phyloP scores from a whole-genome alignment of 2,329 filamentous ascomycete genomes.

The Ophiostoma quercus region DNA sequence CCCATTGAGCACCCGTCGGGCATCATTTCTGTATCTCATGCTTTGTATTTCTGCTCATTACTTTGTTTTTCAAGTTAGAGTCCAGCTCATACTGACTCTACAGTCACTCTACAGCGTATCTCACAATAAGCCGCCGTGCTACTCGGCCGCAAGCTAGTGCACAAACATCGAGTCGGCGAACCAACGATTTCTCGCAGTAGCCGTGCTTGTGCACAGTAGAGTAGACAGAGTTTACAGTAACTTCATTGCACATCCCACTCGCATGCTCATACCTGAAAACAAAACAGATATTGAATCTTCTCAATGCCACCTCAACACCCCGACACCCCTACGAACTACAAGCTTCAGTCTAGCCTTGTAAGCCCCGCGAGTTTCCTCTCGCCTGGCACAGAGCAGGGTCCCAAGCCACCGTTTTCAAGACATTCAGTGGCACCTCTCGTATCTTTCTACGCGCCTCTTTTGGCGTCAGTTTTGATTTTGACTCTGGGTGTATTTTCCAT shows the following conservation, averaged over 20 bases:
- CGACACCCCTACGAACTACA: background rate
- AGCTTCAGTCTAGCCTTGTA: slow-evolving; percentile 3
- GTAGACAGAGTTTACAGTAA: background rate
- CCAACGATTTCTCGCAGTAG: background rate
- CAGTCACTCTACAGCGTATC: background rate
- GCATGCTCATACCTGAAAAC: background rate
- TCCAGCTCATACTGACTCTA: background rate
- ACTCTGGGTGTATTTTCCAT: no score
- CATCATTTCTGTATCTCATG: background rate
- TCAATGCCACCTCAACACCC: background rate
- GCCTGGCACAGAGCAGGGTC: slow-evolving; percentile 6
- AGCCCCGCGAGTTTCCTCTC: slow-evolving; percentile 11
- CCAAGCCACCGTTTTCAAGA: background rate
- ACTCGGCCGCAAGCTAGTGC: slow-evolving; percentile 10
- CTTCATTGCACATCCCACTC: background rate
- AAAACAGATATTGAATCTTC: background rate
- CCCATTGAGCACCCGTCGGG: background rate
- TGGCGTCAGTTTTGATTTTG: background rate
- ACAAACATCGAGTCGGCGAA: background rate
- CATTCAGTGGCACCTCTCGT: slow-evolving; percentile 1
- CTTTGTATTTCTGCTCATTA: background rate
- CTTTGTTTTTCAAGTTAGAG: background rate
- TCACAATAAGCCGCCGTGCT: slow-evolving; percentile 6
- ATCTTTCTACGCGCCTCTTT: background rate
- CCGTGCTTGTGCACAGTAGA: background rate